These are phyloP conservation scores for Zopfochytrium polystomum DNA, from an alignment of 371 early-diverging fungal genomes.

Conservation along the genomic window DNA sequence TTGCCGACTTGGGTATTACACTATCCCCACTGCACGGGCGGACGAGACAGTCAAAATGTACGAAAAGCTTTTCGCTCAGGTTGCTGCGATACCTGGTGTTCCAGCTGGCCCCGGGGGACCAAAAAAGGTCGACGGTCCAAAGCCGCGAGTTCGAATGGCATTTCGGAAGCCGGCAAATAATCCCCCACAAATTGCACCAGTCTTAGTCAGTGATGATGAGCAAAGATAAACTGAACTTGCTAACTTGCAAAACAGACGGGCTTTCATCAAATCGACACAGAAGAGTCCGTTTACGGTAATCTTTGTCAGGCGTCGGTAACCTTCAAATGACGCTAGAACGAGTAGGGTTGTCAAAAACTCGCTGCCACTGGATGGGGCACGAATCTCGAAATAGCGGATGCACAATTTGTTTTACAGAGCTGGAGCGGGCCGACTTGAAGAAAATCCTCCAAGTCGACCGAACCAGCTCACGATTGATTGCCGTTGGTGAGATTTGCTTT, in stretches of 20 bases:
- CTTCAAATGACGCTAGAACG: not conserved
- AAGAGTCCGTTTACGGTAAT: conserved; percentile 42
- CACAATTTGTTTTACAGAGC: conserved; percentile 45
- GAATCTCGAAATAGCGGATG: conserved; percentile 34
- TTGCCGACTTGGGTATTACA: conserved; percentile 49
- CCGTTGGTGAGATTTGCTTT: conserved; percentile 20
- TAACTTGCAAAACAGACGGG: conserved; percentile 19
- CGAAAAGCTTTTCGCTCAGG: conserved; percentile 40
- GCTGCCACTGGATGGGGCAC: conserved; percentile 49
- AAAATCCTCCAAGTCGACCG: conserved; percentile 11
- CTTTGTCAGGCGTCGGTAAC: not conserved
- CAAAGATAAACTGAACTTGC: not conserved
- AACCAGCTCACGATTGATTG: conserved; percentile 12
- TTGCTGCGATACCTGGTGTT: conserved; percentile 1
- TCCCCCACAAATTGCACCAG: not conserved
- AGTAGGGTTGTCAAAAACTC: conserved; percentile 37
- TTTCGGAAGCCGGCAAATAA: not conserved
- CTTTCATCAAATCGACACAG: conserved; percentile 44
- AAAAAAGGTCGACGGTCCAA: not conserved
- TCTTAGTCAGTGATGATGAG: not conserved
- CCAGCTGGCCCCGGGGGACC: not conserved
- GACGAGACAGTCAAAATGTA: conserved; percentile 34
- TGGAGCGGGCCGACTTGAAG: conserved; percentile 33
- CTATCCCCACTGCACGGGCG: conserved; percentile 38
- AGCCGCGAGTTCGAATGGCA: not conserved